These are phyloP conservation scores for Diaporthe citri DNA, from an alignment of 2,329 filamentous ascomycete genomes.

Conservation along the genomic window DNA sequence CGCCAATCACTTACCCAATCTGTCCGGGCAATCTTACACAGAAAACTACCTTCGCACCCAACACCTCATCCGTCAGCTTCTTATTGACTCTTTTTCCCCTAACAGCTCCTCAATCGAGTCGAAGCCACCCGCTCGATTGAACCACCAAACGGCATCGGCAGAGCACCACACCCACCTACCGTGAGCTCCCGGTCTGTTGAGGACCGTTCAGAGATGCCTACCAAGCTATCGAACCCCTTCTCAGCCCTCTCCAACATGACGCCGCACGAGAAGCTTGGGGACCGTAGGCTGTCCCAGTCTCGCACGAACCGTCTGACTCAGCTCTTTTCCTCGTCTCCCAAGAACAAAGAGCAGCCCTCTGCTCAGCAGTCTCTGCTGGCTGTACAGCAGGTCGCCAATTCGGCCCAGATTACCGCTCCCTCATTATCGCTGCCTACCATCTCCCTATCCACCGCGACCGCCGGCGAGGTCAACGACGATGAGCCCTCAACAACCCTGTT, in stretches of 20 bases:
- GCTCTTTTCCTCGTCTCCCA: slow-evolving; percentile 85
- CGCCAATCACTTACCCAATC: not conserved
- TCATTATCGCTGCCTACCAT: slow-evolving; percentile 89
- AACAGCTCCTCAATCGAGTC: slow-evolving; percentile 9
- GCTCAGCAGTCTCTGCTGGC: slow-evolving; percentile 77
- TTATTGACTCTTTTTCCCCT: slow-evolving; percentile 8
- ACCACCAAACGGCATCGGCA: not conserved
- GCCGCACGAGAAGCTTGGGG: slow-evolving; percentile 62
- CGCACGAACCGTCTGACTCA: slow-evolving; percentile 84
- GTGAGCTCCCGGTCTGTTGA: not conserved
- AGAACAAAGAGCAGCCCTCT: slow-evolving; percentile 75
- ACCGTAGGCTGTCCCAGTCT: slow-evolving; percentile 71
- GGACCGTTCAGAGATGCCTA: slow-evolving; percentile 63
- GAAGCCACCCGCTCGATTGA: slow-evolving; percentile 9
- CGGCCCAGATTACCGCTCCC: slow-evolving; percentile 76
- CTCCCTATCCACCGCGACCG: slow-evolving; percentile 87
- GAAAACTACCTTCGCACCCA: not conserved
- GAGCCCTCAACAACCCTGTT: slow-evolving; percentile 84
- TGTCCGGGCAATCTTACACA: slow-evolving; percentile 6
- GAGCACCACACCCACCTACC: not conserved
- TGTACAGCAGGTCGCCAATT: slow-evolving; percentile 70
- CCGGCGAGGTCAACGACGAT: slow-evolving; percentile 79
- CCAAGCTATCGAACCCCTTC: slow-evolving; percentile 70
- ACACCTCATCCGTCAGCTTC: not conserved
- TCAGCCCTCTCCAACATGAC: slow-evolving; percentile 62